These are phyloP conservation scores for Coemansia sp. DNA, from an alignment of 192 early-diverging fungal genomes.

Conservation along the genomic window DNA sequence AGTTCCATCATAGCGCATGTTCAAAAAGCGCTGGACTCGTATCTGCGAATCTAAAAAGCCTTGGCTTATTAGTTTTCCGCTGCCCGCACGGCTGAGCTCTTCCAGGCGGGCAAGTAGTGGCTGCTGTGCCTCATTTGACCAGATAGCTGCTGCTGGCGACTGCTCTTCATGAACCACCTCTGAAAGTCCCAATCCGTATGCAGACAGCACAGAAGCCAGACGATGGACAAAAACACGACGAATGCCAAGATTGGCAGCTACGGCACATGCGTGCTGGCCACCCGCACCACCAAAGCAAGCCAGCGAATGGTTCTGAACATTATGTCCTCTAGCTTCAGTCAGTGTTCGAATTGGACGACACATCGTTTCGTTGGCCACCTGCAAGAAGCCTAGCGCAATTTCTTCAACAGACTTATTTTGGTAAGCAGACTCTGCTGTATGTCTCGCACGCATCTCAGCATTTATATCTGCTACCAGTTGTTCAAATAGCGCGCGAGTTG, in stretches of 20 bases:
- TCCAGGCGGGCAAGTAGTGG: slow-evolving; percentile 58
- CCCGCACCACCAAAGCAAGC: slow-evolving; percentile 96
- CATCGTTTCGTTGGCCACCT: slow-evolving; percentile 97
- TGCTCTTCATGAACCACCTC: slow-evolving; percentile 93
- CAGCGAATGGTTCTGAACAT: slow-evolving; percentile 77
- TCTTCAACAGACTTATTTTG: slow-evolving; percentile 73
- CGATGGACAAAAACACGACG: slow-evolving; percentile 81
- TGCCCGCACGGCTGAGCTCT: slow-evolving; percentile 51
- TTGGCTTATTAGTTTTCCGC: slow-evolving; percentile 60
- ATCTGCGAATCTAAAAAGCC: slow-evolving; percentile 66
- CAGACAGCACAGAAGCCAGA: slow-evolving; percentile 89
- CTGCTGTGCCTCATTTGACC: slow-evolving; percentile 40
- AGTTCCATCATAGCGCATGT: slow-evolving; percentile 91
- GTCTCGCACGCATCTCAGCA: slow-evolving; percentile 40
- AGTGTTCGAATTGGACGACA: slow-evolving; percentile 89
- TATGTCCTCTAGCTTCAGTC: slow-evolving; percentile 90
- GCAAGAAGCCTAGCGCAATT: slow-evolving; percentile 90
- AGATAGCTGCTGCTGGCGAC: slow-evolving; percentile 67
- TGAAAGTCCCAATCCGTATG: slow-evolving; percentile 85
- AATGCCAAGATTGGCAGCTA: slow-evolving; percentile 86
- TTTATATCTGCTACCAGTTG: slow-evolving; percentile 69
- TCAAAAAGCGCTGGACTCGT: slow-evolving; percentile 69
- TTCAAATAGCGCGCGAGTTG: slow-evolving; percentile 64
- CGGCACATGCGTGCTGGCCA: slow-evolving; percentile 94
- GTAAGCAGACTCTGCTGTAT: slow-evolving; percentile 17